These are phyloP conservation scores for Sanghuangporus sanghuang DNA, from an alignment of 1,284 basidiomycete species.

Conservation along the genomic window DNA sequence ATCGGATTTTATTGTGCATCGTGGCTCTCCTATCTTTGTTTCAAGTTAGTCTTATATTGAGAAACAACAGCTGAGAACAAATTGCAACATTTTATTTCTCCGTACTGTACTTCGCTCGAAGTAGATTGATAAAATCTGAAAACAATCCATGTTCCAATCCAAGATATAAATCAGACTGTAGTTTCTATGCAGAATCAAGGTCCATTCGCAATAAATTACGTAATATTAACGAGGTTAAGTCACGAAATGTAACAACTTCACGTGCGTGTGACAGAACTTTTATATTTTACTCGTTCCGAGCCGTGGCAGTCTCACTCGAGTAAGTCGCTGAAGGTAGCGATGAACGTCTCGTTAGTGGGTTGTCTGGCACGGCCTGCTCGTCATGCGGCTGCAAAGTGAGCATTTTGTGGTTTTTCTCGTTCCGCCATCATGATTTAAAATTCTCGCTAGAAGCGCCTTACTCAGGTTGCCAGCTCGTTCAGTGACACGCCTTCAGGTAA, in stretches of 20 bases:
- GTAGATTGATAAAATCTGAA: too few relatives aligned
- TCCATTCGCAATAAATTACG: too few relatives aligned
- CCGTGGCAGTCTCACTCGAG: too few relatives aligned
- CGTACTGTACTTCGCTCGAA: too few relatives aligned
- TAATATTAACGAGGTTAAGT: background rate
- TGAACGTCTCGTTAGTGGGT: constrained; percentile 8
- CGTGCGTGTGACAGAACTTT: background rate
- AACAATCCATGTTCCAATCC: too few relatives aligned
- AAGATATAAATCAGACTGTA: too few relatives aligned
- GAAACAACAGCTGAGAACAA: too few relatives aligned
- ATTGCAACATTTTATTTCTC: too few relatives aligned
- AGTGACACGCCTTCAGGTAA: constrained; percentile 4
- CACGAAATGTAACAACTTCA: background rate
- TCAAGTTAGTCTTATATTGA: too few relatives aligned
- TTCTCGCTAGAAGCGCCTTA: background rate
- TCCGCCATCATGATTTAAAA: background rate
- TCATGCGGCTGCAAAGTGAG: background rate
- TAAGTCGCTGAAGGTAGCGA: background rate
- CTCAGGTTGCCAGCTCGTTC: constrained; percentile 5
- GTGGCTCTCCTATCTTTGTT: too few relatives aligned
- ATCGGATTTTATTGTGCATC: background rate
- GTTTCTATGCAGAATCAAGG: too few relatives aligned
- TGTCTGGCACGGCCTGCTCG: constrained; percentile 11
- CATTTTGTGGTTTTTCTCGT: background rate
- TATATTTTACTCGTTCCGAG: background rate